These are phyloP conservation scores for Lasiodiplodia hormozganensis DNA, from an alignment of 2,329 filamentous ascomycete species.

Conservation along the genomic window DNA sequence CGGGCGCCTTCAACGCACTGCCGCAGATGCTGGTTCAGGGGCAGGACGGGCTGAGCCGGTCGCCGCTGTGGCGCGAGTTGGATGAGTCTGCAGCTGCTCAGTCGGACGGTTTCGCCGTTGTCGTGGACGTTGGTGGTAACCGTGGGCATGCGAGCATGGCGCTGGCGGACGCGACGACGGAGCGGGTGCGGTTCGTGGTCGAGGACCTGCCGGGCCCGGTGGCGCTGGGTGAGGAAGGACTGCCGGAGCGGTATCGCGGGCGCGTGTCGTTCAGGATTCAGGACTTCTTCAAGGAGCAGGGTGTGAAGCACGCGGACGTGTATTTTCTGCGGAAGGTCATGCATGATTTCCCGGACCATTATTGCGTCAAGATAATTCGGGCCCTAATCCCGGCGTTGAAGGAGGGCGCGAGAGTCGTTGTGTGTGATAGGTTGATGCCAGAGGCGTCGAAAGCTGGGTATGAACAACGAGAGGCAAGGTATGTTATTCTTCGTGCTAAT, in stretches of 20 bases:
- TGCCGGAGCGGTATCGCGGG: constrained; percentile 32
- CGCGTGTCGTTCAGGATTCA: constrained; percentile 54
- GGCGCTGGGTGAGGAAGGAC: constrained; percentile 10
- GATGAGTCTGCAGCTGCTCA: background rate
- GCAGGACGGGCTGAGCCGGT: background rate
- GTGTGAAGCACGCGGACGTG: constrained; percentile 60
- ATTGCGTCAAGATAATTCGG: constrained; percentile 42
- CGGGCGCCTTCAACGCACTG: constrained; percentile 13
- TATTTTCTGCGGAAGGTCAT: constrained; percentile 68
- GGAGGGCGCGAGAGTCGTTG: background rate
- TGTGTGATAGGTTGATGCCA: constrained; percentile 36
- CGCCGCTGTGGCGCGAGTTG: background rate
- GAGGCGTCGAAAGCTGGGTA: constrained; percentile 30
- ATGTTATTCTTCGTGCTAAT: background rate
- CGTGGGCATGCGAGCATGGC: constrained; percentile 34
- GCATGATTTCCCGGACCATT: constrained; percentile 65
- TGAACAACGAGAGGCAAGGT: constrained; percentile 15
- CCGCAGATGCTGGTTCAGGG: background rate
- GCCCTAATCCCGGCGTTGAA: constrained; percentile 52
- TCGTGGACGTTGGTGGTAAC: constrained; percentile 26
- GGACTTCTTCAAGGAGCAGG: constrained; percentile 66
- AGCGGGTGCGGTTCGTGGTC: constrained; percentile 40
- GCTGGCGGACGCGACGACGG: constrained; percentile 37
- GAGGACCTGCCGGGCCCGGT: constrained; percentile 39
- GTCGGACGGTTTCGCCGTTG: background rate